Evolutionary conservation across 2,329 filamentous ascomycete genomes (phyloP), one percentile per base, ranked within the genome.

Genomic region (Fusarium zealandicum): DNA sequence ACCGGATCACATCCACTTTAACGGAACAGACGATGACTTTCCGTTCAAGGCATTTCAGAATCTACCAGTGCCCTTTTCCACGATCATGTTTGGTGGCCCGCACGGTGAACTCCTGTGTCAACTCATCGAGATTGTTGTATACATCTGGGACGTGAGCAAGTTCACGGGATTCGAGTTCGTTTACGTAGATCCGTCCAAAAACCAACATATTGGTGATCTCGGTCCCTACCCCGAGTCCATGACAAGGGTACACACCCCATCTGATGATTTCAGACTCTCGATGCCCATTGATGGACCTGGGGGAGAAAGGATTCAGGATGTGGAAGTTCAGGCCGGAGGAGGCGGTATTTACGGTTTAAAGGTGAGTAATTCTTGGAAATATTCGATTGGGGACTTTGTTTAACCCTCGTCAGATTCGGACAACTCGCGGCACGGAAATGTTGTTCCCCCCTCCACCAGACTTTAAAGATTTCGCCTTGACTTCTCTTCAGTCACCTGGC

Each of bases 221-320:
- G 50, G 43, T 4, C 37, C 20, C 14, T 42, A 41, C 28, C 14
- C 36, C 1, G n/a, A 46, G 13, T 18, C 12, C 4, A 43, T 43
- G 17, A 10, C 6, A 13, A 22, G 18, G 14, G 16, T 13, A 5
- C 18, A 35, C 5, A 8, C 11, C 41, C 41, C 17, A 14, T 30
- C 20, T 35, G 30, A 46, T 5, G 20, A 40, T 18, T 41, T 31
- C 14, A 33, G 9, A 11, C 36, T 43, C 5, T 36, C 31, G 2
- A 45, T 53, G 27, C 3, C 30, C 4, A 53, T 53, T 22, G 37
- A 47, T 20, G 50, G 50, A 2, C 43, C 42, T 14, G 37, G 25
- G 1, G 50, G 50, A 6, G 50, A 53, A 14, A 32, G 14, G 5
- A 14, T 53, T 4, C 12, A 43, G 30, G 30, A 33, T 3, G 40